Conservation (phyloP, 2,329 filamentous ascomycete species). For the Exophiala calicioides region DNA sequence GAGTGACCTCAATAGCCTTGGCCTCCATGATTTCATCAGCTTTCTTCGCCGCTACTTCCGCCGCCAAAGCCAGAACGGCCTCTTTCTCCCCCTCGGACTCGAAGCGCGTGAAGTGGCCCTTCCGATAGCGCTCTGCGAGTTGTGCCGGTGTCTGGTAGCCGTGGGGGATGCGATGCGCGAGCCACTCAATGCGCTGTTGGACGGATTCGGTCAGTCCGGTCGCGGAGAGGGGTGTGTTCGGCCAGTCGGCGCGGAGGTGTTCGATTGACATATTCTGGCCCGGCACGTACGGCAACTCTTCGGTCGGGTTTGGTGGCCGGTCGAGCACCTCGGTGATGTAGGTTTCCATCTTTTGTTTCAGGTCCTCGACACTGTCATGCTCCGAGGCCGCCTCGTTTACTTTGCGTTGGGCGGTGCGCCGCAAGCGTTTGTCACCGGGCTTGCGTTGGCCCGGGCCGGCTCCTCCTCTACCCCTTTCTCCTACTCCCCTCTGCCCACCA, state of each 20-base stretch:
- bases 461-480: not conserved
- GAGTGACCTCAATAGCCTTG: constrained; percentile 19
- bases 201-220: constrained; percentile 27
- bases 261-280: constrained; percentile 21
- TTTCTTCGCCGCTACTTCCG: constrained; percentile 19
- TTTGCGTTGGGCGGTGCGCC: constrained; percentile 9
- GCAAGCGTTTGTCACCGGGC: constrained; percentile 13
- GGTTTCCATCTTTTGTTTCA: constrained; percentile 8
- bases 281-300: constrained; percentile 25
- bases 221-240: constrained; percentile 28
- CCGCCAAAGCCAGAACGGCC: constrained; percentile 26
- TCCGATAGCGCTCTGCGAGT: constrained; percentile 29
- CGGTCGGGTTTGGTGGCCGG: constrained; percentile 28
- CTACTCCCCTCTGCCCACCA: not conserved
- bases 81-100: constrained; percentile 30
- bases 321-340: constrained; percentile 27
- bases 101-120: constrained; percentile 29
- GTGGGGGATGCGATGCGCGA: constrained; percentile 31
- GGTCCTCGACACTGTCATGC: constrained; percentile 13
- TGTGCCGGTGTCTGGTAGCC: constrained; percentile 31
- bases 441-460: not conserved
- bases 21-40: constrained; percentile 24
- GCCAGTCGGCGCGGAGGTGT: constrained; percentile 30
- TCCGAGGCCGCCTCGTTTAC: constrained; percentile 15
- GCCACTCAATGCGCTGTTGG: constrained; percentile 31